Evolutionary conservation across 2,329 filamentous ascomycete species (phyloP).

Genomic region (Fusarium zealandicum): DNA sequence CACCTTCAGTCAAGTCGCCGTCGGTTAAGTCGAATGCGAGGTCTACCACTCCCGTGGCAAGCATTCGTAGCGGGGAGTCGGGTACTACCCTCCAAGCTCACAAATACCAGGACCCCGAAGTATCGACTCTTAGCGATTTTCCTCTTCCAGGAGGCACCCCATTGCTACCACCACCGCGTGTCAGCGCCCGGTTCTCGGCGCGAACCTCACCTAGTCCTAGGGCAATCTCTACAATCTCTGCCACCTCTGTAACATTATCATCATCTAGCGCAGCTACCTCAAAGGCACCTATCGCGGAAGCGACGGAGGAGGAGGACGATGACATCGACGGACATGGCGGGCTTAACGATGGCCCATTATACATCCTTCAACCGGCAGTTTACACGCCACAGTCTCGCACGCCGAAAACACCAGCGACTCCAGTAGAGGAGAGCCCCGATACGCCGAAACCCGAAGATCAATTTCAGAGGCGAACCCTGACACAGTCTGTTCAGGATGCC

Average conservation of each 20-base stretch:
- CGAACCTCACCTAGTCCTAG: slow-evolving; percentile 20
- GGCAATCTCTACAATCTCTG: slow-evolving; percentile 13
- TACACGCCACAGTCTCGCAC: slow-evolving; percentile 57
- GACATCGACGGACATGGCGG: slow-evolving; percentile 17
- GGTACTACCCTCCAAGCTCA: slow-evolving; percentile 15
- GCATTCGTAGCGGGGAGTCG: slow-evolving; percentile 32
- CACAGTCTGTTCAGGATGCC: slow-evolving; percentile 21
- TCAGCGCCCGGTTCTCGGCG: neutral
- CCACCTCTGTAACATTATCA: slow-evolving; percentile 18
- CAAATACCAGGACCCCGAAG: slow-evolving; percentile 24
- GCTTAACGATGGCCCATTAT: slow-evolving; percentile 52
- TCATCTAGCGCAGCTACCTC: slow-evolving; percentile 25
- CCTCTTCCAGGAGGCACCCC: slow-evolving; percentile 39
- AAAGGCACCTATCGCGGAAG: slow-evolving; percentile 15
- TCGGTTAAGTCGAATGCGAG: slow-evolving; percentile 17
- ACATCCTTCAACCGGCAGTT: slow-evolving; percentile 58
- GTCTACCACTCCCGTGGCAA: slow-evolving; percentile 25
- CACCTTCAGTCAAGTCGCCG: neutral
- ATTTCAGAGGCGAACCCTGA: slow-evolving; percentile 29
- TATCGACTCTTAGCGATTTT: slow-evolving; percentile 39
- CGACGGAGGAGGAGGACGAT: slow-evolving; percentile 14
- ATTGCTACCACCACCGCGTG: slow-evolving; percentile 36
- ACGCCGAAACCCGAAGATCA: slow-evolving; percentile 17
- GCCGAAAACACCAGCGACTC: slow-evolving; percentile 59
- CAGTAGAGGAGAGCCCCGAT: slow-evolving; percentile 47